Conservation (phyloP, 2,329 filamentous ascomycete species). For the Fusarium albidum region DNA sequence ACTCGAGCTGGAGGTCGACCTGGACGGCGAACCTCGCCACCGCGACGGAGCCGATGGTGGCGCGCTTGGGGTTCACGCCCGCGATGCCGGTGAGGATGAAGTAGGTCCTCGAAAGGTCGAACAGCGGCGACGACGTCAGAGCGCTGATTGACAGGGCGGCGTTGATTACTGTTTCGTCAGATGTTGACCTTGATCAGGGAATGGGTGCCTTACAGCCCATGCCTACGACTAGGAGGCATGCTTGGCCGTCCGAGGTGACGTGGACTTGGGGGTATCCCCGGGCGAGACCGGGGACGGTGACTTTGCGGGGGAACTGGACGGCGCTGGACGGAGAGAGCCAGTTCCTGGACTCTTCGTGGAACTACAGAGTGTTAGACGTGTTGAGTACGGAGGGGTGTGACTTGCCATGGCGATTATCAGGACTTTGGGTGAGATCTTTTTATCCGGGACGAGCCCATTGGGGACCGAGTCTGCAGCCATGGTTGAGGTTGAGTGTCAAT, state of each 20-base stretch:
- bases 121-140: constrained; percentile 20
- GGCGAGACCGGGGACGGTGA: constrained; percentile 20
- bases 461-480: neutral
- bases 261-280: constrained; percentile 24
- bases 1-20: constrained; percentile 28
- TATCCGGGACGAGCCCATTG: no score
- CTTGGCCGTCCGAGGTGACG: constrained; percentile 8
- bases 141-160: constrained; percentile 25
- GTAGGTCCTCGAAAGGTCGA: constrained; percentile 28
- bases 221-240: constrained; percentile 23
- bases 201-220: constrained; percentile 14
- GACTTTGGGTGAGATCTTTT: constrained; percentile 15
- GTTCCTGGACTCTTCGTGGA: constrained; percentile 22
- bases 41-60: constrained; percentile 30
- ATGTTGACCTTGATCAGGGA: fast-evolving
- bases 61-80: constrained; percentile 31
- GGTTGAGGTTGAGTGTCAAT: neutral
- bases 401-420: constrained; percentile 28
- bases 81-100: constrained; percentile 33
- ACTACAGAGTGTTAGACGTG: neutral
- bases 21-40: constrained; percentile 34
- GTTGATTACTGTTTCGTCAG: constrained; percentile 20
- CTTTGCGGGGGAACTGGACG: constrained; percentile 18
- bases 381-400: fast-evolving
- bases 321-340: constrained; percentile 17